Evolutionary conservation across 495 filamentous ascomycete genomes (phyloP), one percentile per base, ranked within the genome.

Genomic region (Achaetomiella virescens): DNA sequence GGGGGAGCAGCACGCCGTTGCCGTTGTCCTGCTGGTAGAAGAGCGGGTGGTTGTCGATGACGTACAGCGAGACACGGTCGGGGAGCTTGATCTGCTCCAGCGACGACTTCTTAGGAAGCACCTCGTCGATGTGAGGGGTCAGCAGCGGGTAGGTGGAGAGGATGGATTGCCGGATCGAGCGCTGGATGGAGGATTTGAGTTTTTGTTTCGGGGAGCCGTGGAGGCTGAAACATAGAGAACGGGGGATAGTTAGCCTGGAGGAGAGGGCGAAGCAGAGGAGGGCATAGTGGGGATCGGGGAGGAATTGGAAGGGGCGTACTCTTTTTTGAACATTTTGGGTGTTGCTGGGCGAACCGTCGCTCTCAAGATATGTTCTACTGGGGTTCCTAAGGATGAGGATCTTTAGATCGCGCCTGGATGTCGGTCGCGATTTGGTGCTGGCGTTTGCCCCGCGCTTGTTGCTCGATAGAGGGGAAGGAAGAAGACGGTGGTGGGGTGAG

Each of bases 131-230:
- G 71, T 88, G 79, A 0, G 90, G 90, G 54, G 83, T 84, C 50
- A 97, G 88, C 15, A 87, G 78, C 1, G 93, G 93, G 73, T 91
- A 96, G 42, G 90, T 86, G 35, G 89, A 81, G 58, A 89, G 71
- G 62, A 97, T 76, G 61, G 88, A 88, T 54, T 85, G 78, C 62
- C 93, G 87, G 56, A 98, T 81, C 58, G 77, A 82, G 58, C 93
- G 89, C 74, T 96, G 90, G 40, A 88, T 89, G 17, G 91, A 96
- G 62, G 92, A 96, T 74, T 97, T 98, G 72, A 98, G 89, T 80
- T 97, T 98, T 58, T 90, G 88, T 72, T 92, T 93, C 52, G 88
- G 84, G 52, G 85, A 84, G 9, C 85, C 72, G 63, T 83, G 78
- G 69, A 97, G 83, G 54, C 87, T 92, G 66, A 31, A 31, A 31